Conservation (phyloP, 1,284 basidiomycete genomes). For the Ganoderma boninense region DNA sequence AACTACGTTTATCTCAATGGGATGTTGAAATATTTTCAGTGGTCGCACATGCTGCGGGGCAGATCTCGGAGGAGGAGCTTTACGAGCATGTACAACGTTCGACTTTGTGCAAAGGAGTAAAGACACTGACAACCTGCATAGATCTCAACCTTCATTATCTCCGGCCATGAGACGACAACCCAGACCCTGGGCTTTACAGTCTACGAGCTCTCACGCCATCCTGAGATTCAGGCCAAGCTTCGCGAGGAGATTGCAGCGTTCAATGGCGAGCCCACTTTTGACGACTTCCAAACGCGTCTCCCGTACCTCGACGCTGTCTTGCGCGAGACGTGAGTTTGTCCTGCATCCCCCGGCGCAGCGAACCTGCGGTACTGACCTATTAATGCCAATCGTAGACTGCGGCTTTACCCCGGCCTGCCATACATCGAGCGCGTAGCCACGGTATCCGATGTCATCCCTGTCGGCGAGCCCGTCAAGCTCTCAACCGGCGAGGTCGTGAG, state of each 20-base stretch:
- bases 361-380: too few relatives aligned
- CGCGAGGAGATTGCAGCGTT: slow-evolving; percentile 37
- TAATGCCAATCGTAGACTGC: slow-evolving; percentile 25
- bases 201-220: slow-evolving; percentile 39
- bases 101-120: too few relatives aligned
- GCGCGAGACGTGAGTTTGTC: slow-evolving; percentile 27
- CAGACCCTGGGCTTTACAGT: slow-evolving; percentile 35
- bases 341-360: background rate
- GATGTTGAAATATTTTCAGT: slow-evolving; percentile 3
- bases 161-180: slow-evolving; percentile 39
- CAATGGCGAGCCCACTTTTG: slow-evolving; percentile 38
- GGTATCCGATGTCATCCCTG: slow-evolving; percentile 36
- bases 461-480: slow-evolving; percentile 33
- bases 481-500: slow-evolving; percentile 28
- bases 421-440: slow-evolving; percentile 33
- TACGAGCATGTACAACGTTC: slow-evolving; percentile 20
- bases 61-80: slow-evolving; percentile 20
- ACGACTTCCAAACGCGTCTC: slow-evolving; percentile 39
- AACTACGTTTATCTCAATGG: background rate
- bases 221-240: slow-evolving; percentile 38
- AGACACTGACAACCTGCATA: background rate
- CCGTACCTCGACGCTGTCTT: slow-evolving; percentile 42
- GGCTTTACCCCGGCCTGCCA: slow-evolving; percentile 33
- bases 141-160: slow-evolving; percentile 33
- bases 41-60: slow-evolving; percentile 1